Base-by-base conservation (phyloP, 371 early-diverging fungal genomes). In the Mortierella sp. region DNA sequence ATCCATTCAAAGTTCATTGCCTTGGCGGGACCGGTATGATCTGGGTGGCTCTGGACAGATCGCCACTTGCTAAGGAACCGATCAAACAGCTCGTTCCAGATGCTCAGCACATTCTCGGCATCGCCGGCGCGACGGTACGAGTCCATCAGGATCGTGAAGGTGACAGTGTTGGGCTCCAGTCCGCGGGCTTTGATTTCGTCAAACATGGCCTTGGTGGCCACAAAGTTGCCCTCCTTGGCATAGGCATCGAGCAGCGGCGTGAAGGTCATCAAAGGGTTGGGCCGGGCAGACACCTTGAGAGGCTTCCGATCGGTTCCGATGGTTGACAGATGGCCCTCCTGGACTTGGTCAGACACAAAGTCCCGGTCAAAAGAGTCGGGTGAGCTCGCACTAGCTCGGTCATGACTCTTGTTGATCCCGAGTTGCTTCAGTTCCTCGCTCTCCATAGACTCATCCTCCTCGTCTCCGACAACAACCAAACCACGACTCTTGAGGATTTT, bases 61-160 rank as follows among this genome's bases (percentile, higher is more conserved):
- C 43, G 48, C 76, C 75, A 71, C 48, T 80, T 73, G 12, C 18
- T 2, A 38, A 58, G 54, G 60, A 70, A 80, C 21, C 75, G 75
- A 7, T 51, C 72, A 80, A 80, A 82, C 11, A 86, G 71, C 75
- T 86, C 74, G 56, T 68, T 49, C 87, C 87, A 86, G 43, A 86
- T 80, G 18, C 48, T 35, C 70, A 82, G 24, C 46, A 86, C 87
- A 24, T 60, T 75, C 21, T 86, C 78, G 12, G 82, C 82, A 72
- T 82, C 76, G 4, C 83, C 83, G 0, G 65, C 83, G 38, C 87
- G 82, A 29, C 80, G 82, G 74, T 77, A 86, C 11, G 78, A 77
- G 60, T 86, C 87, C 87, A 86, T 86, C n/a, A 86, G 49, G 21
- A 79, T 86, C 18, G 87, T 82, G 46, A 75, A 86, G 0, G 77